Evolutionary conservation across 768 basidiomycete species (phyloP), one percentile per base, ranked within the genome.

Genomic region (Rhodotorula sphaerocarpa): DNA sequence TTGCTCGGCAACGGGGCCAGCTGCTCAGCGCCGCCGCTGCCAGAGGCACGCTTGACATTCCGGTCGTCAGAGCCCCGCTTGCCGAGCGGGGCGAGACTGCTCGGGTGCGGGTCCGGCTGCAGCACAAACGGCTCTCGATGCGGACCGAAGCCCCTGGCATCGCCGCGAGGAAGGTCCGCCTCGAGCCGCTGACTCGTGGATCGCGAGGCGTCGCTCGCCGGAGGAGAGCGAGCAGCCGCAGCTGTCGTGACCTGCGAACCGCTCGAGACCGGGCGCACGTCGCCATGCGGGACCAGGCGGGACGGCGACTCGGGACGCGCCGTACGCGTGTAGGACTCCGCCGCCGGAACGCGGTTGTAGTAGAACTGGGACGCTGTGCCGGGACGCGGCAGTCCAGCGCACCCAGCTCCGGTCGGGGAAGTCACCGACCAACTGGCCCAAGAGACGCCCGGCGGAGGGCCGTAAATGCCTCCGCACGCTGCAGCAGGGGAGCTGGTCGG

Each of bases 341-440:
- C 63, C 15, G 57, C 43, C 16, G 63, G 57, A 1, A 64, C 54
- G 30, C 57, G 57, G 34, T 64, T 64, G 63, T 59, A 59, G 27
- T 59, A 53, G 21, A 55, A 54, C 27, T 64, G 54, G 30, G 63
- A 39, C 21, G 36, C 25, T 3, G 44, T n/a, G 16, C 36, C 36
- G 36, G 36, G 36, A 10, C 36, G 36, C 10, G 16, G 36, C 36
- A n/a, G n/a, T n/a, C n/a, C n/a, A n/a, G n/a, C n/a, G n/a, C n/a
- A n/a, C n/a, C n/a, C n/a, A n/a, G n/a, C n/a, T n/a, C n/a, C n/a
- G n/a, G n/a, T n/a, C n/a, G n/a, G n/a, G n/a, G n/a, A n/a, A n/a
- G n/a, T n/a, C n/a, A n/a, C n/a, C n/a, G n/a, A n/a, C n/a, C n/a
- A n/a, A n/a, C n/a, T n/a, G n/a, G n/a, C n/a, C n/a, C n/a, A n/a